A percentile compares a stretch with the other conserved stretches of the same genome.
These are phyloP conservation scores for Sugiyamaella pinicola DNA, from an alignment of 1,139 yeast species.

Conservation along the genomic window DNA sequence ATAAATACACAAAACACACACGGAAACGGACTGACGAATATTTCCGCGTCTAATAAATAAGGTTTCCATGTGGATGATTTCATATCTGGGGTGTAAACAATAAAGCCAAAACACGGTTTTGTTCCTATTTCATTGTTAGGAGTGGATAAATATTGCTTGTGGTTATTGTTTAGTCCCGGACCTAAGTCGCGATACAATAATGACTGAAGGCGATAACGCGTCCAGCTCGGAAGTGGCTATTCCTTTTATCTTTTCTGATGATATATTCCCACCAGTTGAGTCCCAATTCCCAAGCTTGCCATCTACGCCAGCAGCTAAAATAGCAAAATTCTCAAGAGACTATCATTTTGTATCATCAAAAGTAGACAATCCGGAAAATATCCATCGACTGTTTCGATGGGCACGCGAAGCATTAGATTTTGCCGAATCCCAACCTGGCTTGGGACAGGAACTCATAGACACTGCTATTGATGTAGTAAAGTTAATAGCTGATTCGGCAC, in stretches of 20 bases:
- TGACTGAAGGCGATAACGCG: neutral
- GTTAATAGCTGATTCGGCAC: slow-evolving; percentile 29
- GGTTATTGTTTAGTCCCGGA: neutral
- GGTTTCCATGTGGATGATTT: neutral
- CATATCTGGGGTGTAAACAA: neutral
- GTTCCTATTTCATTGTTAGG: neutral
- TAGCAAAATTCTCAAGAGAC: slow-evolving; percentile 33
- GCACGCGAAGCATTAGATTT: slow-evolving; percentile 42
- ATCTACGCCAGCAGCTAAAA: slow-evolving; percentile 35
- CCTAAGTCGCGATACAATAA: neutral
- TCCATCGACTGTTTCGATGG: slow-evolving; percentile 37
- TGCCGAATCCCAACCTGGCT: slow-evolving; percentile 37
- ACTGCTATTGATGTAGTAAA: slow-evolving; percentile 36
- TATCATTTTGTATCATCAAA: slow-evolving; percentile 20
- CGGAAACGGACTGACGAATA: neutral
- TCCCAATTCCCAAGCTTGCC: slow-evolving; percentile 39
- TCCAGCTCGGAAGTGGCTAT: neutral
- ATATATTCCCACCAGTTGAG: slow-evolving; percentile 38
- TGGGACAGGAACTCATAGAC: slow-evolving; percentile 32
- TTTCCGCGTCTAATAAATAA: neutral
- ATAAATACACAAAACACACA: neutral
- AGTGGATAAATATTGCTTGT: neutral
- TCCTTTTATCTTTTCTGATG: slow-evolving; percentile 38
- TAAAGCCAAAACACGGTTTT: neutral
- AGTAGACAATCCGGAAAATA: slow-evolving; percentile 17